phyloP scores from a whole-genome alignment of 164 flowering plant genomes.

The Tinospora cordifolia region DNA sequence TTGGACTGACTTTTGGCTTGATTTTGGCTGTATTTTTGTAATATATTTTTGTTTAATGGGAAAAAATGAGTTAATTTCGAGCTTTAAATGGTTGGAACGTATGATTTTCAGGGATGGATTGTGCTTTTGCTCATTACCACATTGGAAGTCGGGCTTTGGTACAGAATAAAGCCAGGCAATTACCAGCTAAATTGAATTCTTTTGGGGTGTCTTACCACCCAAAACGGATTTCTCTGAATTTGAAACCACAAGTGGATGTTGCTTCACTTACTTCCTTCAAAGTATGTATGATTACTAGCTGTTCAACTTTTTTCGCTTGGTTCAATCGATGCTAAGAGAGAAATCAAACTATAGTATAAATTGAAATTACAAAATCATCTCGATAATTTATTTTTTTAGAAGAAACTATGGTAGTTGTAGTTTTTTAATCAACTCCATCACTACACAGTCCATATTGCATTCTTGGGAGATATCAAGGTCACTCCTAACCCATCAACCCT shows the following conservation, averaged over 20 bases:
- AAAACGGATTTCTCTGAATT: constrained; percentile 19
- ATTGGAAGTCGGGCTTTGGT: constrained; percentile 14
- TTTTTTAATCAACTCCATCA: too few relatives aligned
- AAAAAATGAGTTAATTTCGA: too few relatives aligned
- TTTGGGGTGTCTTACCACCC: constrained; percentile 12
- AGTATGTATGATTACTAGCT: constrained; percentile 14
- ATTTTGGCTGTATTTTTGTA: background rate
- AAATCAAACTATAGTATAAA: too few relatives aligned
- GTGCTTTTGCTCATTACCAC: constrained; percentile 10
- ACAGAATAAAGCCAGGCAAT: background rate
- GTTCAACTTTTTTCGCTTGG: background rate
- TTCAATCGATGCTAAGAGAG: too few relatives aligned
- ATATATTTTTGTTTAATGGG: background rate
- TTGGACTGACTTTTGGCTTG: background rate
- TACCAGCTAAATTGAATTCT: constrained; percentile 6
- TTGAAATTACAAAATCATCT: too few relatives aligned
- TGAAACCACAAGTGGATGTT: constrained; percentile 14
- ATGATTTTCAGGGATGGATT: constrained; percentile 23
- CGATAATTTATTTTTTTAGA: too few relatives aligned
- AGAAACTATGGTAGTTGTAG: too few relatives aligned
- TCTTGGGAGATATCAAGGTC: too few relatives aligned
- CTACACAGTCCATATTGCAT: too few relatives aligned
- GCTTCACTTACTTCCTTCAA: constrained; percentile 25
- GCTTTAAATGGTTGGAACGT: background rate
- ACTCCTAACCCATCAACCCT: too few relatives aligned